Evolutionary conservation across 2,329 filamentous ascomycete species (phyloP).

Genomic region (Aspergillus jensenii): DNA sequence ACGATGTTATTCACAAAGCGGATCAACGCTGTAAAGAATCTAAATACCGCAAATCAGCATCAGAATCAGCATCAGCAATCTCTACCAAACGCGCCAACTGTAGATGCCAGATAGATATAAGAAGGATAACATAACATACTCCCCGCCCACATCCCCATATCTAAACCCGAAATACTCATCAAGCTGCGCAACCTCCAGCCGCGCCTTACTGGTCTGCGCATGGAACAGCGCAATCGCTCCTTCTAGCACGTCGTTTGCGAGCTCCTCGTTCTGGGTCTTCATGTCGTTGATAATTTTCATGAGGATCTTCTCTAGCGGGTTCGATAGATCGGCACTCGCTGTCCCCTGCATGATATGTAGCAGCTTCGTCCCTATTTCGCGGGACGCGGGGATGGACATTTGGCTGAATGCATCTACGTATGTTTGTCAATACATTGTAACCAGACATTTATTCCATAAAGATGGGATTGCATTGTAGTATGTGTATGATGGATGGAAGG

Average conservation of each 20-base stretch:
- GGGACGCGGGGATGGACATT: not conserved
- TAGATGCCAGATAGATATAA: not conserved
- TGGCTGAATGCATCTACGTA: not conserved
- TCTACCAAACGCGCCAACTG: not conserved
- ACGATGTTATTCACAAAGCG: not conserved
- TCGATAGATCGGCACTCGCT: not conserved
- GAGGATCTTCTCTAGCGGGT: not conserved
- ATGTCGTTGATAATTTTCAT: not conserved
- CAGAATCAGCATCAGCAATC: too few species aligned
- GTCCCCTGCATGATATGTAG: not conserved
- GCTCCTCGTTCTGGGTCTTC: not conserved
- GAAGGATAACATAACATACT: not conserved
- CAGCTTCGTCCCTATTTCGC: not conserved
- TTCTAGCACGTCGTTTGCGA: not conserved
- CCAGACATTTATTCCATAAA: too few species aligned
- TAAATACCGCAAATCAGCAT: not conserved
- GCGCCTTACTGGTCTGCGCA: not conserved
- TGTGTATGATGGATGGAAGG: too few species aligned
- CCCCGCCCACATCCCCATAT: not conserved
- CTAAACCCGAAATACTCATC: slow-evolving; percentile 1
- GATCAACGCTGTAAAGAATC: not conserved
- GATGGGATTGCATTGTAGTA: too few species aligned
- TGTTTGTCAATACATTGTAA: not conserved
- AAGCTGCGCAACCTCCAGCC: not conserved
- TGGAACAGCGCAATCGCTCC: not conserved